Base-by-base conservation (phyloP, 768 basidiomycete genomes). In the Macrolepiota albuminosa region DNA sequence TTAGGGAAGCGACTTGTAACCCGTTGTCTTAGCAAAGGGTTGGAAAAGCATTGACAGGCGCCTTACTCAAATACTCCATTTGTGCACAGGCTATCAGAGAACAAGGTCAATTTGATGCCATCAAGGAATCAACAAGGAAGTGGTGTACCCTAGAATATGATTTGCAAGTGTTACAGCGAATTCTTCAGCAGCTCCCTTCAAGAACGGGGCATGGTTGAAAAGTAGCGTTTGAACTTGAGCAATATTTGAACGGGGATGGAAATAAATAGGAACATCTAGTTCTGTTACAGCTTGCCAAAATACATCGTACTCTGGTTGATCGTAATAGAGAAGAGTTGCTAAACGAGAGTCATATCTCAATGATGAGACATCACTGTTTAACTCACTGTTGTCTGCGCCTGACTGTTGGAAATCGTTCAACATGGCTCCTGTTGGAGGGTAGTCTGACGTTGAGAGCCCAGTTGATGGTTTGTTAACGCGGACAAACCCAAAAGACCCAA, bases 331-430 rank as follows among this genome's bases (percentile, higher is more conserved):
- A 2, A 75, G 64, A 1, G 75, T 76, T 21, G 65, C 76, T 76
- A 39, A 24, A 37, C 7, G 29, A 47, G 39, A 31, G n/a, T 16
- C 40, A 16, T 55, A 64, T 31, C 1, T 33, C 16, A 1, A 31
- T 16, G 21, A 7, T 2, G 10, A 33, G 13, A 21, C 33, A 14
- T 36, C 5, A 4, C 14, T 34, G 18, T 18, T 40, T 6, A 6
- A 63, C 69, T 62, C 26, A 76, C 76, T 62, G 24, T 75, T 73
- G 56, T 78, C 71, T 4, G 73, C 54, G 9, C 77, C 77, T 3
- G 76, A 74, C 60, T 78, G 74, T 50, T 79, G 78, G 64, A 74
- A 80, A 58, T 80, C 77, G 52, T 80, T 80, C 18, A 78, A 31
- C 58, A 80, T 58, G 11, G 72, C 77, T 8, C 77, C 73, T 75